phyloP scores from a whole-genome alignment of 108 stramenopile genomes.

The Craspedostauros australis region DNA sequence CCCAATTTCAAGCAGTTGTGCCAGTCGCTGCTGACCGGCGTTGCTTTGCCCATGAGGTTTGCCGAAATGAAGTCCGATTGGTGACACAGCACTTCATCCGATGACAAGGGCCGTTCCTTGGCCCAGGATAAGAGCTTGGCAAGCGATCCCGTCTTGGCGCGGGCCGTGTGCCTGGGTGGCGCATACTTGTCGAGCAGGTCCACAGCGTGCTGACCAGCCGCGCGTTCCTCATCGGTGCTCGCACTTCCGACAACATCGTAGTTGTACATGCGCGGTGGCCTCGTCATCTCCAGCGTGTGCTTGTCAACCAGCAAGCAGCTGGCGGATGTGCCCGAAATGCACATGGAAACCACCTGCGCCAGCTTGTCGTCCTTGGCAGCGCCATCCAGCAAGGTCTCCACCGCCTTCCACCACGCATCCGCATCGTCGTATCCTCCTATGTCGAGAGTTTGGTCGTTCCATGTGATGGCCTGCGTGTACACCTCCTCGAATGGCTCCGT shows the following conservation, averaged over 20 bases:
- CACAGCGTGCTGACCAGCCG: slow-evolving; percentile 35
- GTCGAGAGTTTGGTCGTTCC: slow-evolving; percentile 41
- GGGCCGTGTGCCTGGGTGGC: slow-evolving; percentile 72
- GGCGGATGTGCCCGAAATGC: slow-evolving; percentile 79
- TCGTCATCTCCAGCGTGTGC: slow-evolving; percentile 19
- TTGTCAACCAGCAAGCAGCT: slow-evolving; percentile 67
- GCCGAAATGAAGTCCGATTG: slow-evolving; percentile 89
- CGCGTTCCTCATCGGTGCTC: slow-evolving; percentile 1
- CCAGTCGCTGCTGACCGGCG: slow-evolving; percentile 65
- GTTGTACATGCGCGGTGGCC: slow-evolving; percentile 68
- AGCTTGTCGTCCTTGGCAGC: slow-evolving; percentile 22
- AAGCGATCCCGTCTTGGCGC: slow-evolving; percentile 75
- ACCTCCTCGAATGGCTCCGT: slow-evolving; percentile 51
- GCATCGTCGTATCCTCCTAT: slow-evolving; percentile 56
- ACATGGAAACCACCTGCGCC: slow-evolving; percentile 50
- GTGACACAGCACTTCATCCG: slow-evolving; percentile 72
- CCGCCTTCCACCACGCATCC: slow-evolving; percentile 53
- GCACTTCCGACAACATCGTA: slow-evolving; percentile 39
- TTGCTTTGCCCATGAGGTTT: slow-evolving; percentile 34
- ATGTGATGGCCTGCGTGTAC: slow-evolving; percentile 48
- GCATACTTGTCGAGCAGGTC: slow-evolving; percentile 61
- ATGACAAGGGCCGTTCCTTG: slow-evolving; percentile 48
- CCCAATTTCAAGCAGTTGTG: slow-evolving; percentile 92
- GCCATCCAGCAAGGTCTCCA: slow-evolving; percentile 41
- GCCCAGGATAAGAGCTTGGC: slow-evolving; percentile 89